Evolutionary conservation across 495 filamentous ascomycete genomes (phyloP).

Genomic region (Neohortaea acidophila): DNA sequence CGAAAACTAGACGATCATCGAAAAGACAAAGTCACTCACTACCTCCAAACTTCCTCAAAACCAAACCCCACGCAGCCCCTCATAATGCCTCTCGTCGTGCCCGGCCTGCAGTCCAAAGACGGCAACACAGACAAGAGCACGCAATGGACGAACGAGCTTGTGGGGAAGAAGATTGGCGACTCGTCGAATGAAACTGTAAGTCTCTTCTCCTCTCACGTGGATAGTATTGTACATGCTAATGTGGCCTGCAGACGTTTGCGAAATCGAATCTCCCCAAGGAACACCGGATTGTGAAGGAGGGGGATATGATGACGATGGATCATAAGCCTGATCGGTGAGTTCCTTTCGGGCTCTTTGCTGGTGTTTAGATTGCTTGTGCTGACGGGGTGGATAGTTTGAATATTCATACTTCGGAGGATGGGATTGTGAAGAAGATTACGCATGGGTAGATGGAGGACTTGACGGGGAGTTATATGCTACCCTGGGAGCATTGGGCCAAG

Average conservation of each 20-base stretch:
- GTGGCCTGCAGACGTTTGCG: conserved; percentile 19
- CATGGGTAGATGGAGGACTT: conserved; percentile 21
- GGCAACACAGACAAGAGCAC: conserved; percentile 15
- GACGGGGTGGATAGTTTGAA: conserved; percentile 12
- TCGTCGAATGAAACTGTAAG: conserved; percentile 19
- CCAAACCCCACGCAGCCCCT: too few relatives aligned
- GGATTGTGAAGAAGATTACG: conserved; percentile 20
- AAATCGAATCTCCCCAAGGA: conserved; percentile 21
- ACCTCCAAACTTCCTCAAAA: too few relatives aligned
- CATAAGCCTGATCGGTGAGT: conserved; percentile 21
- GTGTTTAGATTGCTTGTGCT: background rate
- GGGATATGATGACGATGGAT: conserved; percentile 23
- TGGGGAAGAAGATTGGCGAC: conserved; percentile 22
- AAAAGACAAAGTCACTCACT: too few relatives aligned
- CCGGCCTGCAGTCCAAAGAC: conserved; percentile 14
- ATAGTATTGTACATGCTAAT: background rate
- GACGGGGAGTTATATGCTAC: too few relatives aligned
- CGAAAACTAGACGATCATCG: too few relatives aligned
- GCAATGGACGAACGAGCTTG: conserved; percentile 19
- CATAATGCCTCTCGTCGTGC: conserved; percentile 24
- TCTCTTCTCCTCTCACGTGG: too few relatives aligned
- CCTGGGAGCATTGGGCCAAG: too few relatives aligned
- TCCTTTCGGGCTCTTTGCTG: background rate
- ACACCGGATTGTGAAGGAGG: conserved; percentile 19
- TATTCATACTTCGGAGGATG: conserved; percentile 19